Conservation (phyloP, 2,329 filamentous ascomycete species). For the Sporothrix phasma region DNA sequence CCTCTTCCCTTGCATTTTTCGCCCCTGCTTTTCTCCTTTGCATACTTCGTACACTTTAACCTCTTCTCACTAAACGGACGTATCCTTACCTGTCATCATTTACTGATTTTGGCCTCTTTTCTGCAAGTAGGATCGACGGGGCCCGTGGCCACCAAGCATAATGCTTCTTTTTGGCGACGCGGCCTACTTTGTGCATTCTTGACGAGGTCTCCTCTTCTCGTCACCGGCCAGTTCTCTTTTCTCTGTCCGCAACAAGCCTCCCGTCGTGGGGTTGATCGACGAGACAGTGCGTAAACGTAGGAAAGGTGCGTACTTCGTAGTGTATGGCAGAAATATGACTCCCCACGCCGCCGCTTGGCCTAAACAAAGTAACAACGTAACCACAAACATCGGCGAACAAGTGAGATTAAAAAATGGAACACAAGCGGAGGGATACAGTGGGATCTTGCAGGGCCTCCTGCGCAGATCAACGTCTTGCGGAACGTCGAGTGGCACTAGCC, state of each 20-base stretch:
- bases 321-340: neutral
- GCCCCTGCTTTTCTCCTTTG: neutral
- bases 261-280: neutral
- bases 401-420: neutral
- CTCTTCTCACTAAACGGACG: neutral
- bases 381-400: too few species aligned
- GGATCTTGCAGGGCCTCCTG: neutral
- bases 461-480: neutral
- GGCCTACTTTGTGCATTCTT: neutral
- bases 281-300: neutral
- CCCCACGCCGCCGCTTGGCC: too few species aligned
- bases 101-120: too few species aligned
- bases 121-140: neutral
- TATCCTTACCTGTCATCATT: neutral
- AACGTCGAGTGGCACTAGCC: neutral
- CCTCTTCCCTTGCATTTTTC: neutral
- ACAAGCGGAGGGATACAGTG: neutral
- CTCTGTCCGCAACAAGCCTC: neutral
- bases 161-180: neutral
- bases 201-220: neutral
- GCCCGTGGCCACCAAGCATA: neutral
- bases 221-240: neutral
- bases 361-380: too few species aligned
- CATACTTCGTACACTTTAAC: neutral
- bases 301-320: neutral